Evolutionary conservation across 345 rosid species (phyloP).

Genomic region (Linum usitatissimum): DNA sequence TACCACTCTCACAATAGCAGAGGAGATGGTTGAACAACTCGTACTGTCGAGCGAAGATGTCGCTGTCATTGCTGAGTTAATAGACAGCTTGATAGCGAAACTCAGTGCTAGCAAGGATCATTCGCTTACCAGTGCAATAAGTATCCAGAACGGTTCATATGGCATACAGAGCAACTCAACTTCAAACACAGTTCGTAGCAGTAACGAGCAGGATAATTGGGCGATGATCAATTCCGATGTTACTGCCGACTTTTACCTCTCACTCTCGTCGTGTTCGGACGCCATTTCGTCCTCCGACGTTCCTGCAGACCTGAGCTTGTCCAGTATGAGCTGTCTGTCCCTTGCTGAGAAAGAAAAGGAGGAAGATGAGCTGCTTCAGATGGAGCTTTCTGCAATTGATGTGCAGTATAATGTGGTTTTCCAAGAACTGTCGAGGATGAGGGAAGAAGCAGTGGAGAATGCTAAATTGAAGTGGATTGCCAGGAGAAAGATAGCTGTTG

Average conservation of each 20-base stretch:
- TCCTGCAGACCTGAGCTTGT: slow-evolving; percentile 32
- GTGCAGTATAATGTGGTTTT: slow-evolving; percentile 42
- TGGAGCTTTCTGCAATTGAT: slow-evolving; percentile 44
- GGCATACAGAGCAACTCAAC: background rate
- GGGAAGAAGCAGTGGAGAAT: slow-evolving; percentile 54
- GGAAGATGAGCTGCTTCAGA: slow-evolving; percentile 42
- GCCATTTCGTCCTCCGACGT: slow-evolving; percentile 30
- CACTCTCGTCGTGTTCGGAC: slow-evolving; percentile 1
- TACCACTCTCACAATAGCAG: slow-evolving; percentile 56
- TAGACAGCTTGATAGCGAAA: slow-evolving; percentile 48
- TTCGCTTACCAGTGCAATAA: slow-evolving; percentile 32
- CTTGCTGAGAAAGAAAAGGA: slow-evolving; percentile 28
- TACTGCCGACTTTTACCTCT: slow-evolving; percentile 34
- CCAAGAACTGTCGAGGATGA: slow-evolving; percentile 48
- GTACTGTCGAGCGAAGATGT: slow-evolving; percentile 52
- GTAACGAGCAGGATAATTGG: slow-evolving; percentile 11
- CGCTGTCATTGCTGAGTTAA: slow-evolving; percentile 58
- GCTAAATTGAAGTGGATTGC: slow-evolving; percentile 53
- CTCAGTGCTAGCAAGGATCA: slow-evolving; percentile 32
- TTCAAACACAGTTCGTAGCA: slow-evolving; percentile 1
- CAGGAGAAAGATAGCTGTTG: slow-evolving; percentile 30
- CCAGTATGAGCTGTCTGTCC: slow-evolving; percentile 30
- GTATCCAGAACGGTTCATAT: slow-evolving; percentile 19
- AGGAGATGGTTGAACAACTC: slow-evolving; percentile 85
- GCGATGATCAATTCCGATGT: slow-evolving; percentile 39